These are phyloP conservation scores for Botrytis pseudocinerea DNA, from an alignment of 2,329 filamentous ascomycete species.

Conservation along the genomic window DNA sequence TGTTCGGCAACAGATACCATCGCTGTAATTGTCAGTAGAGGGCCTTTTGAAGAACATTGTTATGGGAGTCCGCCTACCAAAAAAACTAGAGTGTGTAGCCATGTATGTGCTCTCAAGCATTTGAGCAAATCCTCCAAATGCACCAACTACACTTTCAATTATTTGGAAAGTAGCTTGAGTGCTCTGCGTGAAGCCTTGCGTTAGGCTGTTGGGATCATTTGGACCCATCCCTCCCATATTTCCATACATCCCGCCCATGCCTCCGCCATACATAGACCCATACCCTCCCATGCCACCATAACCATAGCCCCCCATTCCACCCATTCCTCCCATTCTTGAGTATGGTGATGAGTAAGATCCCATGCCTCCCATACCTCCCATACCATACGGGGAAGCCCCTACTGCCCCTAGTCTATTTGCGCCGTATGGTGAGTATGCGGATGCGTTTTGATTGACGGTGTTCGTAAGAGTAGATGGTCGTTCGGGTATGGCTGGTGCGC, in stretches of 20 bases:
- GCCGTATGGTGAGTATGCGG: constrained; percentile 71
- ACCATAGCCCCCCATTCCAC: constrained; percentile 41
- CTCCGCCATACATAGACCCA: constrained; percentile 39
- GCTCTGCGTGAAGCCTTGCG: constrained; percentile 91
- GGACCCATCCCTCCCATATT: constrained; percentile 60
- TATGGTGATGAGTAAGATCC: constrained; percentile 39
- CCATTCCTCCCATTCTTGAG: constrained; percentile 30
- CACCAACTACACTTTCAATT: constrained; percentile 93
- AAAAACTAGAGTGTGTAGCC: constrained; percentile 98
- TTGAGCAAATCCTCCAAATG: constrained; percentile 96
- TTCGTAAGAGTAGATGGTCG: constrained; percentile 76
- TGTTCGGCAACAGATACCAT: constrained; percentile 99
- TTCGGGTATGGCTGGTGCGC: constrained; percentile 71
- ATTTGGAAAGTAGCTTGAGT: constrained; percentile 98
- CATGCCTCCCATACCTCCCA: constrained; percentile 46
- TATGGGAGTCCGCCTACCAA: constrained; percentile 62
- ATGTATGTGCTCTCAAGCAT: constrained; percentile 99
- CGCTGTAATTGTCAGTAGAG: constrained; percentile 53
- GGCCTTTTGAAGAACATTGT: neutral
- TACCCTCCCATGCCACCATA: constrained; percentile 48
- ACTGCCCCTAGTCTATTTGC: constrained; percentile 58
- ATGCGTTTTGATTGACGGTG: constrained; percentile 84
- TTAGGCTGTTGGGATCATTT: constrained; percentile 90
- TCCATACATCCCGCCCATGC: constrained; percentile 43
- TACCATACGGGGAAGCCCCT: constrained; percentile 40